Base-by-base conservation (phyloP, 108 stramenopile species). In the Aurantiochytrium sp. region DNA sequence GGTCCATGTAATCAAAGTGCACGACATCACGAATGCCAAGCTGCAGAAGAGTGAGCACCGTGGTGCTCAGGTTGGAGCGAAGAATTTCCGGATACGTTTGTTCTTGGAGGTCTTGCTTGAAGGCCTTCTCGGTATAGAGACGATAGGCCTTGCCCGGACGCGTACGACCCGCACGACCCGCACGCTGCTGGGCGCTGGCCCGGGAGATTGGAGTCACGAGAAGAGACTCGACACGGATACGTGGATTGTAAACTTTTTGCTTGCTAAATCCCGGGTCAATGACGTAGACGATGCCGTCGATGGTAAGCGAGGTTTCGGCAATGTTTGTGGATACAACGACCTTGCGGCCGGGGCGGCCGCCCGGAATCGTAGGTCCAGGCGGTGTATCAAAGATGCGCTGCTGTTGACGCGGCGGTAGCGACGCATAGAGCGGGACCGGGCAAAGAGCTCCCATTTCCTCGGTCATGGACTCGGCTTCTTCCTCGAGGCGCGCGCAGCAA, bases 1-100 rank as follows among this genome's bases (percentile, higher is more conserved):
- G 99, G 90, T 99, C 99, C 97, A 99, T 97, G 89, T 98, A 99
- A 92, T 99, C 98, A 89, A 99, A 99, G 90, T 98, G 98, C 1
- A 99, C 98, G 60, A 99, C 92, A 89, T 99, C 98, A 60, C 99
- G 97, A 89, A 99, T 98, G 21, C 97, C 98, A 5, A 99, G 91
- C 91, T 99, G 98, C 83, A 98, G 96, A 87, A 99, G 91, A 23
- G 98, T 99, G 91, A 99, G 93, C 6, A 99, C 97, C 5, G 97
- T 96, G 88, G 93, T 97, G 69, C 93, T 93, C 95, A 98, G 96
- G 93, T 97, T 96, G 6, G 95, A 96, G 60, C 99, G 92, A 21
- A 99, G 90, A 73, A 99, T 99, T 90, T 99, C 99, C 6, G 99
- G 99, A 91, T 98, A 99, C 12, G 98, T 98, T 53, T 98, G 98